These are phyloP conservation scores for Musa schizocarpa DNA, from an alignment of 176 grass and related monocot species.

Conservation along the genomic window DNA sequence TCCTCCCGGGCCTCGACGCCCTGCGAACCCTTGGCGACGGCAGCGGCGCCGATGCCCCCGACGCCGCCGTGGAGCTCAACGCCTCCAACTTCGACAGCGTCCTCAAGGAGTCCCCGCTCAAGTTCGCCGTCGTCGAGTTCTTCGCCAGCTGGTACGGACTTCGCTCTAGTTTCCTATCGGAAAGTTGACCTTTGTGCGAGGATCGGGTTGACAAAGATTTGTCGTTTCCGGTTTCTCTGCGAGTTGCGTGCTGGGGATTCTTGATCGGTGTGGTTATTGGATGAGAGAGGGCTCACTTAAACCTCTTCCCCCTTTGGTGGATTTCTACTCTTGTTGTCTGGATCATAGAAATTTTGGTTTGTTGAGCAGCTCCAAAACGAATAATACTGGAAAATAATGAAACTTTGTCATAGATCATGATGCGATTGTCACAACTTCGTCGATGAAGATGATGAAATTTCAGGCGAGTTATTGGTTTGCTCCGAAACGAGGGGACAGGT, in stretches of 20 bases:
- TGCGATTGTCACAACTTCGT: too few relatives aligned
- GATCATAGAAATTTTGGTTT: not conserved
- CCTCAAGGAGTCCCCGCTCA: conserved; percentile 47
- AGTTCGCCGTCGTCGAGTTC: conserved; percentile 95
- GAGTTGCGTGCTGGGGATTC: not conserved
- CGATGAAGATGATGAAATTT: too few relatives aligned
- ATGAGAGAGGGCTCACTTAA: not conserved
- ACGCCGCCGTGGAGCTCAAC: conserved; percentile 81
- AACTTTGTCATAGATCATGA: too few relatives aligned
- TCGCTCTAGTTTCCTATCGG: not conserved
- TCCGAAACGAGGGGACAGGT: too few relatives aligned
- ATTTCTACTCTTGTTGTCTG: not conserved
- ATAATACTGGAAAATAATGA: too few relatives aligned
- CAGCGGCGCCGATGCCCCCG: conserved; percentile 11
- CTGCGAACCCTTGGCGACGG: conserved; percentile 49
- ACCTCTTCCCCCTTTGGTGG: not conserved
- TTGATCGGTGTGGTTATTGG: not conserved
- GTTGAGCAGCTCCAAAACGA: not conserved
- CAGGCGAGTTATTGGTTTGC: too few relatives aligned
- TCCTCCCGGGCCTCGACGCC: conserved; percentile 19
- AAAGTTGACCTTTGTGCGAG: not conserved
- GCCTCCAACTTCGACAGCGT: conserved; percentile 53
- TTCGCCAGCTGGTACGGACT: conserved; percentile 71
- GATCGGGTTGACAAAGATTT: not conserved
- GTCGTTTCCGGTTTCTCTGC: not conserved